Evolutionary conservation across 768 basidiomycete species (phyloP), one percentile per base, ranked within the genome.

Genomic region (Hebeloma cylindrosporum): DNA sequence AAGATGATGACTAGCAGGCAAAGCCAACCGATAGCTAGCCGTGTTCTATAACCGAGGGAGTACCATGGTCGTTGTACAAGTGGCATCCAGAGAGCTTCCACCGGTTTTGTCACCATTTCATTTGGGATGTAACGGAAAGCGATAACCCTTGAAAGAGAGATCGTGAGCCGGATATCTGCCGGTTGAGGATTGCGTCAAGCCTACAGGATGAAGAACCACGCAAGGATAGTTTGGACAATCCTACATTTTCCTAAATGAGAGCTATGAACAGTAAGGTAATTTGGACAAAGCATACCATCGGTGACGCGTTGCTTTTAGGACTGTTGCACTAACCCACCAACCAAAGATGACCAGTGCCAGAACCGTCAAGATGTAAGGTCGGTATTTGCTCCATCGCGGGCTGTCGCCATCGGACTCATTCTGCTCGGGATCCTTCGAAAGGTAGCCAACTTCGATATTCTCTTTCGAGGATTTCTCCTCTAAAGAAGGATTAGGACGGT

Each of bases 121-220:
- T 77, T 84, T 50, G 88, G 87, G 43, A 89, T 79, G 63, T 79
- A 90, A 13, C 85, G 81, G 72, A 89, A 90, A 2, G 83, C 84
- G 50, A 90, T 89, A 51, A 88, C 72, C 11, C 81, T 83, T 30
- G 21, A 26, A 40, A 42, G 14, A 22, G 39, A 48, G 23, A 39
- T 35, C 20, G 46, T 23, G 7, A 40, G 34, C n/a, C n/a, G n/a
- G n/a, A n/a, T n/a, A n/a, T n/a, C n/a, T n/a, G n/a, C n/a, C n/a
- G n/a, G n/a, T n/a, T n/a, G n/a, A n/a, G n/a, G n/a, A n/a, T n/a
- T n/a, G n/a, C n/a, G n/a, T n/a, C n/a, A n/a, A n/a, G n/a, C 81
- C 54, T 56, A 83, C 84, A 78, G 50, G 50, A 90, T 69, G 69
- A 90, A 88, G 45, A 79, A 78, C 88, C 90, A 92, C 1, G 88